Conservation (phyloP, 192 early-diverging fungal species). For the Dissophora globulifera region DNA sequence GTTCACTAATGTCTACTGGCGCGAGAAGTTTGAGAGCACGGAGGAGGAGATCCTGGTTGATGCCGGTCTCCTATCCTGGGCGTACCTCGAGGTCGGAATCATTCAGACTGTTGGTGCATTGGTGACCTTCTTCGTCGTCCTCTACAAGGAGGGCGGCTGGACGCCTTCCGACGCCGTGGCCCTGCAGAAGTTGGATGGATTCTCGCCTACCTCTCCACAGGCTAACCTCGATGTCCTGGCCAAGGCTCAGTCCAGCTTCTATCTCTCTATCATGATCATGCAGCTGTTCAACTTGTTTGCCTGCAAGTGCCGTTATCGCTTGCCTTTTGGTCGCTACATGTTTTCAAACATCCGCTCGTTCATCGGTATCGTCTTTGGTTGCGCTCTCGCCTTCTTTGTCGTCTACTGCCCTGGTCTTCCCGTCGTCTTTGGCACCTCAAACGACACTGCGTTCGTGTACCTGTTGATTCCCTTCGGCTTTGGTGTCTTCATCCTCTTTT, state of each 20-base stretch:
- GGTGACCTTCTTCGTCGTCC: constrained; percentile 81
- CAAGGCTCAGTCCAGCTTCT: constrained; percentile 83
- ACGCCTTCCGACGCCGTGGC: constrained; percentile 73
- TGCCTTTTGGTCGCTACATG: constrained; percentile 86
- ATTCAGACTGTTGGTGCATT: constrained; percentile 81
- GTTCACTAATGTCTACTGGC: constrained; percentile 70
- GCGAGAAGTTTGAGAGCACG: constrained; percentile 68
- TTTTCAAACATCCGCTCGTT: constrained; percentile 83
- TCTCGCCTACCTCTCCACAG: constrained; percentile 28
- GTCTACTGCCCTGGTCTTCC: constrained; percentile 89
- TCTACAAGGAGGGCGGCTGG: constrained; percentile 71
- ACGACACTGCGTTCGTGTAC: constrained; percentile 63
- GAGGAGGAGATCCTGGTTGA: constrained; percentile 94
- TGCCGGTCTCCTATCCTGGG: constrained; percentile 78
- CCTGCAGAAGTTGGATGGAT: constrained; percentile 65
- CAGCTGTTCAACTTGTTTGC: constrained; percentile 97
- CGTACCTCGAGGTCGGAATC: constrained; percentile 87
- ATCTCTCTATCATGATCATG: constrained; percentile 82
- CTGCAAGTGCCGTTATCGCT: constrained; percentile 80
- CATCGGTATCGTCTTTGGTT: constrained; percentile 75
- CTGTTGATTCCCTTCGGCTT: constrained; percentile 91
- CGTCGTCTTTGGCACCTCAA: constrained; percentile 79
- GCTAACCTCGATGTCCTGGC: constrained; percentile 74
- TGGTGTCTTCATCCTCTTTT: constrained; percentile 81
- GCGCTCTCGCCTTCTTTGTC: constrained; percentile 73